Conservation (phyloP, 306 rosid genomes). For the Styphnolobium japonicum region DNA sequence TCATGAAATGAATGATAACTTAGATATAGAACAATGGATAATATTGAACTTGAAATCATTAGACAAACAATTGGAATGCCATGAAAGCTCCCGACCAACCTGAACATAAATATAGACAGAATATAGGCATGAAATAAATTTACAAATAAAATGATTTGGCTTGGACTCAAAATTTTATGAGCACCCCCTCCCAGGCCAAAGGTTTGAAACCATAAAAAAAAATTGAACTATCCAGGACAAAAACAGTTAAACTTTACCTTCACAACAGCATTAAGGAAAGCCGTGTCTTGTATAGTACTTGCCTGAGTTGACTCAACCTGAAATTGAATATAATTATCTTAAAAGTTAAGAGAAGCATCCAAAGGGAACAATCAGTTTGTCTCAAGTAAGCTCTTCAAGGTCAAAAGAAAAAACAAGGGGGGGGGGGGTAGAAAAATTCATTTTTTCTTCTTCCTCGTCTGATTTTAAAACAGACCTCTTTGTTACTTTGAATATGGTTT, state of each 20-base stretch:
- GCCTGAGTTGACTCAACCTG: slow-evolving; percentile 85
- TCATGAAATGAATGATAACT: not conserved
- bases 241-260: slow-evolving; percentile 54
- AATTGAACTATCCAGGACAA: too few relatives aligned
- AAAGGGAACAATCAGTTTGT: not conserved
- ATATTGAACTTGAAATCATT: slow-evolving; percentile 14
- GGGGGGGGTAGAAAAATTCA: too few relatives aligned
- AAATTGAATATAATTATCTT: slow-evolving; percentile 26
- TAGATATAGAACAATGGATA: not conserved
- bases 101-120: not conserved
- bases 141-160: not conserved
- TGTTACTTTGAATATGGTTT: not conserved
- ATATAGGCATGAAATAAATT: not conserved
- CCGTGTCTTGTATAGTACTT: slow-evolving; percentile 59
- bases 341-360: not conserved
- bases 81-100: slow-evolving; percentile 11
- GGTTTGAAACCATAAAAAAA: not conserved
- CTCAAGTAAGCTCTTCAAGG: not conserved
- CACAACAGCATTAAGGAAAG: slow-evolving; percentile 91
- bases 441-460: too few relatives aligned
- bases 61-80: not conserved
- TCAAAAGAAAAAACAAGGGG: not conserved
- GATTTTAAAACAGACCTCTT: too few relatives aligned
- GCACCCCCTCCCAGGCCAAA: not conserved
- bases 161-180: slow-evolving; percentile 16